phyloP scores from a whole-genome alignment of 352 stramenopile species.

The Phytophthora tubulina region DNA sequence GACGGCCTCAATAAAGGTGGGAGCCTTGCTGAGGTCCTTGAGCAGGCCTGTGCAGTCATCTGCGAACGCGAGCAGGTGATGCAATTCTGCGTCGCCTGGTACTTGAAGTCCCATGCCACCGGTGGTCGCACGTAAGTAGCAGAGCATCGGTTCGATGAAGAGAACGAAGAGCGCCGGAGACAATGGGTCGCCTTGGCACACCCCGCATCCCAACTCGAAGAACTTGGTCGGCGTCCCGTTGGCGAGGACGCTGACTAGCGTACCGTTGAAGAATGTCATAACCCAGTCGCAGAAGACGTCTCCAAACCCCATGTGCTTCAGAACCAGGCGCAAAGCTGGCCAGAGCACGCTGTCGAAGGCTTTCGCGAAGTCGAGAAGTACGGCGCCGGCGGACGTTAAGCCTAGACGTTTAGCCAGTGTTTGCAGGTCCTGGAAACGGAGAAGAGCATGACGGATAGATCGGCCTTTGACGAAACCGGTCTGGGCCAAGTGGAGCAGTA shows the following conservation, averaged over 20 bases:
- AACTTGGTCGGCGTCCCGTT: constrained; percentile 14
- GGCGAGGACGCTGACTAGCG: constrained; percentile 22
- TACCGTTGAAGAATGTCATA: constrained; percentile 18
- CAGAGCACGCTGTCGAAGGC: constrained; percentile 33
- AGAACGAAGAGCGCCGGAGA: constrained; percentile 35
- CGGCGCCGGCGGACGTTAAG: background rate
- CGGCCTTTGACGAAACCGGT: constrained; percentile 10
- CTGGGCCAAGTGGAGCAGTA: constrained; percentile 8
- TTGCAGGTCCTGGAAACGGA: constrained; percentile 30
- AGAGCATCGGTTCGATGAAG: constrained; percentile 32
- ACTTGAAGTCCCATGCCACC: constrained; percentile 1
- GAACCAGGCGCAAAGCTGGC: constrained; percentile 12
- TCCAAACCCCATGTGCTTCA: constrained; percentile 24
- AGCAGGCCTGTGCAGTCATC: constrained; percentile 33
- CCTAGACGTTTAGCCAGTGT: background rate
- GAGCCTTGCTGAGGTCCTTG: background rate
- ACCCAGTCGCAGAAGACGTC: constrained; percentile 8
- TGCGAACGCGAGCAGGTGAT: constrained; percentile 24
- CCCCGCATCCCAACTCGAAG: constrained; percentile 29
- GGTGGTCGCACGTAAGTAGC: constrained; percentile 6
- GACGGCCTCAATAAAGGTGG: constrained; percentile 1
- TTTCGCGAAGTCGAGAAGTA: constrained; percentile 32
- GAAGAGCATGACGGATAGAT: constrained; percentile 24
- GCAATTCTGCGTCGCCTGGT: background rate
- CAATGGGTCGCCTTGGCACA: constrained; percentile 30